Conservation (phyloP, 2,329 filamentous ascomycete species). For the Talaromyces sp. region DNA sequence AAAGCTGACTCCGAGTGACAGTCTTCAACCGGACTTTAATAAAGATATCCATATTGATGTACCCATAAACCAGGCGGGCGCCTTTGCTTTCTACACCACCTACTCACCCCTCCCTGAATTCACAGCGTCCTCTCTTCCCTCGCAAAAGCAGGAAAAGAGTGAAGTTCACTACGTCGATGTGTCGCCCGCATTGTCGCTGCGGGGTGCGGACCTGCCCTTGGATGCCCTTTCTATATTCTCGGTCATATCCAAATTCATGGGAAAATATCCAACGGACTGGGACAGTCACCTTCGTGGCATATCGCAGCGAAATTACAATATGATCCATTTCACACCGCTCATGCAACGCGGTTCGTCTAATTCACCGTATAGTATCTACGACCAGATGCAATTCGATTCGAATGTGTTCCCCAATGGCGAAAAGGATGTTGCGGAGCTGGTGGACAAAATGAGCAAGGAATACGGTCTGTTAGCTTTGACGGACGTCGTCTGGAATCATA, state of each 20-base stretch:
- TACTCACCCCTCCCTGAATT: conserved; percentile 83
- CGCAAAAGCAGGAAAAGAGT: conserved; percentile 62
- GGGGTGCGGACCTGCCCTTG: conserved; percentile 71
- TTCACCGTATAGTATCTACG: conserved; percentile 93
- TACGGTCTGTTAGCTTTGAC: conserved; percentile 84
- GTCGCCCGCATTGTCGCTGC: conserved; percentile 72
- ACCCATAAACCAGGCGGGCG: conserved; percentile 75
- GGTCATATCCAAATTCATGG: conserved; percentile 97
- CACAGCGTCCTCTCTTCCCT: conserved; percentile 53
- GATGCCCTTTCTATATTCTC: conserved; percentile 90
- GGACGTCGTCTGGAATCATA: conserved; percentile 98
- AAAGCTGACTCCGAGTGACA: conserved; percentile 17
- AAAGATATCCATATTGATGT: conserved; percentile 85
- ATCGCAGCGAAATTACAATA: conserved; percentile 90
- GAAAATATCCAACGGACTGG: conserved; percentile 85
- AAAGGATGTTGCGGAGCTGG: conserved; percentile 71
- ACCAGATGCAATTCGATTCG: conserved; percentile 85
- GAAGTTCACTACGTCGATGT: conserved; percentile 90
- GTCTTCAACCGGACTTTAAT: conserved; percentile 89
- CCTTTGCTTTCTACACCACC: conserved; percentile 91
- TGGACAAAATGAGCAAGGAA: conserved; percentile 76
- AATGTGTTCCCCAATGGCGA: conserved; percentile 80
- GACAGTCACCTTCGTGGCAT: conserved; percentile 84
- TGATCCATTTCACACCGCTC: conserved; percentile 96
- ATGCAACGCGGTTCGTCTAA: conserved; percentile 87